Conservation (phyloP, 176 grass and related monocot species). For the Aegilops sharonensis region DNA sequence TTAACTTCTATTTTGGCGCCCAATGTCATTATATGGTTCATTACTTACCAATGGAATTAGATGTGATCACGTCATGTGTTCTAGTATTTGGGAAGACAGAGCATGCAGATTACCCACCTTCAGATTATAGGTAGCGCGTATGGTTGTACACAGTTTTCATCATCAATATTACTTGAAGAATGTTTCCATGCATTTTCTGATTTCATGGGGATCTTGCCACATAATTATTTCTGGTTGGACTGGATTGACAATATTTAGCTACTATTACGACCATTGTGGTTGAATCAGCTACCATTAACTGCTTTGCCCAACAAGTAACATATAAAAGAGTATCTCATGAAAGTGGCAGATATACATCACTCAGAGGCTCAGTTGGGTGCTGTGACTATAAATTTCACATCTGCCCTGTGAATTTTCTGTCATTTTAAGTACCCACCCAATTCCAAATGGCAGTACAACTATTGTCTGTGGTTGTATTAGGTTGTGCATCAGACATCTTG, state of each 20-base stretch:
- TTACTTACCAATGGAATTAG: neutral
- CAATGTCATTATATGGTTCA: neutral
- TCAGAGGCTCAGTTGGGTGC: neutral
- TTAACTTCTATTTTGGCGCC: neutral
- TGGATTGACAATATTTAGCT: constrained; percentile 1
- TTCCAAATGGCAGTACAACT: constrained; percentile 4
- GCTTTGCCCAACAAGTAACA: neutral
- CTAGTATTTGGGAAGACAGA: neutral
- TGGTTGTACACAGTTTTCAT: neutral
- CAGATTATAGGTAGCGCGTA: neutral
- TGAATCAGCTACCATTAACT: neutral
- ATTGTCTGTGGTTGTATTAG: neutral
- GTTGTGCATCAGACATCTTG: neutral
- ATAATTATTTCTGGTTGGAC: neutral
- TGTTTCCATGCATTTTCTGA: neutral
- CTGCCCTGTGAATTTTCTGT: constrained; percentile 11
- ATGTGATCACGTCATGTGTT: neutral
- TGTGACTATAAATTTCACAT: neutral
- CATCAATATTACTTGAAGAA: neutral
- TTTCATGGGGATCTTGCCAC: neutral
- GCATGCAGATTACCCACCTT: neutral
- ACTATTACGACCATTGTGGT: neutral
- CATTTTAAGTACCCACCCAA: neutral
- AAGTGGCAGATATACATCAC: neutral
- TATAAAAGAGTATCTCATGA: neutral